Percentiles rank a stretch among this genome's conserved stretches.
Conservation (phyloP, 257 asterid genomes). For the Echium plantagineum region DNA sequence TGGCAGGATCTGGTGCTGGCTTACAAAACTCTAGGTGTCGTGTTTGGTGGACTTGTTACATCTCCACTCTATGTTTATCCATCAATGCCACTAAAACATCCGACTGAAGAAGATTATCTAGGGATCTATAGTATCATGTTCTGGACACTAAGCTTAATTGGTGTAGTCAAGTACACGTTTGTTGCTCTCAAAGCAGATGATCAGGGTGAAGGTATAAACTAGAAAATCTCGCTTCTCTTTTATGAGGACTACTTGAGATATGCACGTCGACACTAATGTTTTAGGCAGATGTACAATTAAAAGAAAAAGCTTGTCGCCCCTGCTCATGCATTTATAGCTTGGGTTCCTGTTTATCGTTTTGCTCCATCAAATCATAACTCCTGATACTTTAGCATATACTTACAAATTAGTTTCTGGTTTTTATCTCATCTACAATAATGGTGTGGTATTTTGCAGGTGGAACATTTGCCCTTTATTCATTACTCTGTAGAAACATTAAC, state of each 20-base stretch:
- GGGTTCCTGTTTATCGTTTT: no score
- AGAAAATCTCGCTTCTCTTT: no score
- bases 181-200: constrained; percentile 38
- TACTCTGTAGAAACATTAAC: constrained; percentile 45
- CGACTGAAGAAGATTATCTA: constrained; percentile 31
- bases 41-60: constrained; percentile 40
- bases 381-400: no score
- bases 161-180: constrained; percentile 32
- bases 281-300: no score
- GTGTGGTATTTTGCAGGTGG: constrained; percentile 20
- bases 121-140: constrained; percentile 35
- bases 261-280: no score
- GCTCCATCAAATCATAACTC: no score
- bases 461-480: constrained; percentile 51
- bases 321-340: no score
- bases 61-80: constrained; percentile 44
- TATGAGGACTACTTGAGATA: no score
- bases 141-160: constrained; percentile 39
- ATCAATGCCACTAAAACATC: constrained; percentile 31
- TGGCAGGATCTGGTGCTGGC: constrained; percentile 23
- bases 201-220: constrained; percentile 22
- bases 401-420: no score
- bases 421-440: no score
- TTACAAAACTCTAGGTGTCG: constrained; percentile 39
- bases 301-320: no score